A percentile compares a stretch with the other conserved stretches of the same genome.
Conservation (phyloP, 768 basidiomycete species). For the Mycena belliarum region DNA sequence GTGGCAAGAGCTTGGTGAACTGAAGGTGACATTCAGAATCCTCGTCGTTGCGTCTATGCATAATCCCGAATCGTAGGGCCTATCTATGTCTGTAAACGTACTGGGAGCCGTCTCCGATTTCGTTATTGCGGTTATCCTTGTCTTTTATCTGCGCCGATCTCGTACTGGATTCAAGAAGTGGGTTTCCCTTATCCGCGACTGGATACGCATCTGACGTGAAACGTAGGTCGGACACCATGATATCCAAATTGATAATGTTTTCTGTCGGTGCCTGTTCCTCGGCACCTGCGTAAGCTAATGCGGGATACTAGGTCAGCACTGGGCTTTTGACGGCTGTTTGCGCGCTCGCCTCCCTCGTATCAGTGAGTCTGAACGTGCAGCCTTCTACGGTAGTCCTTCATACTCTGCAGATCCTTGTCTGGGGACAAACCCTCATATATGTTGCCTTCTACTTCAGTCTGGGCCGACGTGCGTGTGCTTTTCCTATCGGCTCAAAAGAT, state of each 20-base stretch:
- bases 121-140: constrained; percentile 50
- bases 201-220: neutral
- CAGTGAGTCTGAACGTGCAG: constrained; percentile 28
- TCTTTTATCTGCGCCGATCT: constrained; percentile 49
- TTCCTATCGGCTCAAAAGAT: neutral
- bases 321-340: constrained; percentile 44
- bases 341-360: constrained; percentile 43
- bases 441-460: constrained; percentile 60
- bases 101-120: constrained; percentile 52
- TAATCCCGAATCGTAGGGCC: constrained; percentile 35
- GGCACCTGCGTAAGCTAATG: neutral
- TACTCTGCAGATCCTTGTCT: constrained; percentile 42
- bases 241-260: constrained; percentile 42
- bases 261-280: constrained; percentile 24
- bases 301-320: constrained; percentile 28
- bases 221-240: constrained; percentile 47
- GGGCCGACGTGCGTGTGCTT: constrained; percentile 42
- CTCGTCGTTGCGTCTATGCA: neutral
- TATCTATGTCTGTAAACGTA: constrained; percentile 58
- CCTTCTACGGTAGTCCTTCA: neutral
- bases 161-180: constrained; percentile 56
- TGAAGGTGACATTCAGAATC: constrained; percentile 42
- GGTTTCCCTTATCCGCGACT: constrained; percentile 19
- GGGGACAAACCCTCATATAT: constrained; percentile 54
- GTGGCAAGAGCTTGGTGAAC: constrained; percentile 41